These are phyloP conservation scores for Fraxinus americana DNA, from an alignment of 257 asterid species.

Conservation along the genomic window DNA sequence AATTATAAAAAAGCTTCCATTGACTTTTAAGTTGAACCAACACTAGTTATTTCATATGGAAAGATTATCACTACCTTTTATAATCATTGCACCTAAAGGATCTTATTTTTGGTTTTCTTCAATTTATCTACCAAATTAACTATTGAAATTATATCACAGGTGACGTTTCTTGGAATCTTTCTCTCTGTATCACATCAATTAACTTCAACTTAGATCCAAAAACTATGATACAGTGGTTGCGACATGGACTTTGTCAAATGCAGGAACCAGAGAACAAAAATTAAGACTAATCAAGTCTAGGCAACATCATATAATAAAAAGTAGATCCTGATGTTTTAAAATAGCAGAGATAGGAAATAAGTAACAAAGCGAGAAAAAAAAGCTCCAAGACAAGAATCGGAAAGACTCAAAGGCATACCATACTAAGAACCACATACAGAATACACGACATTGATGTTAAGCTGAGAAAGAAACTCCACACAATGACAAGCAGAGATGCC, in stretches of 20 bases:
- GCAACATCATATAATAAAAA: conserved; percentile 8
- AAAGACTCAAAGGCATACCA: conserved; percentile 61
- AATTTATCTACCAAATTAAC: conserved; percentile 1
- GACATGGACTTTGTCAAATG: conserved; percentile 2
- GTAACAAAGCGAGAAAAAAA: background rate
- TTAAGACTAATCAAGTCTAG: conserved; percentile 16
- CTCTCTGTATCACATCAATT: conserved; percentile 1
- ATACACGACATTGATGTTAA: conserved; percentile 92
- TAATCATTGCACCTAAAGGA: background rate
- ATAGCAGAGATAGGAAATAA: background rate
- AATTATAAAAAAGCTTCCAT: conserved; percentile 4
- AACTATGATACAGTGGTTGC: conserved; percentile 3
- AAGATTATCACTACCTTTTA: background rate
- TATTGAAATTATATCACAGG: background rate
- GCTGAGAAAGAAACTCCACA: conserved; percentile 99
- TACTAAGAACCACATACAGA: conserved; percentile 87
- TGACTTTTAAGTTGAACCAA: background rate
- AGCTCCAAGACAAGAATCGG: background rate
- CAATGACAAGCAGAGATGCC: conserved; percentile 82
- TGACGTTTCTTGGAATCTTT: background rate
- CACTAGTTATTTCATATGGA: background rate
- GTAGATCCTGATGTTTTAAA: conserved; percentile 25
- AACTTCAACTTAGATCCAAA: conserved; percentile 8
- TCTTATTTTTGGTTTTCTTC: conserved; percentile 2
- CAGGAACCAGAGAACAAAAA: conserved; percentile 22